These are phyloP conservation scores for Fusarium concolor DNA, from an alignment of 2,329 filamentous ascomycete species.

Conservation along the genomic window DNA sequence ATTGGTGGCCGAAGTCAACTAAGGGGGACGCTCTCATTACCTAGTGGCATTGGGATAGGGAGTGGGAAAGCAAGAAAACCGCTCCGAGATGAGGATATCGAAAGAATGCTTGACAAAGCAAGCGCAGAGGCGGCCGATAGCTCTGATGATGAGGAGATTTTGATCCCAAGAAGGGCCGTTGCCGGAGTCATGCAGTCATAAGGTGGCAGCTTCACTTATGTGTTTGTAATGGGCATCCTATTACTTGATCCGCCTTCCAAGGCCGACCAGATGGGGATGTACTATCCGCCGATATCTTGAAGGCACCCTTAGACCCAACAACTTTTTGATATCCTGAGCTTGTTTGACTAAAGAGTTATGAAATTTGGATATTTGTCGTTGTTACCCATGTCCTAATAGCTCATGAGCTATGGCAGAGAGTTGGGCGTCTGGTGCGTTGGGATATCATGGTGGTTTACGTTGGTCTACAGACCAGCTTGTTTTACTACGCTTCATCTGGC, in stretches of 20 bases:
- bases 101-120: slow-evolving; percentile 67
- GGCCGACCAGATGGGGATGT: background rate
- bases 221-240: background rate
- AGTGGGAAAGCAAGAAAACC: slow-evolving; percentile 53
- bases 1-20: slow-evolving; percentile 55
- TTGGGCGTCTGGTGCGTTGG: background rate
- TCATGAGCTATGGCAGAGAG: background rate
- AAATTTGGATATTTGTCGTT: background rate
- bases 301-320: background rate
- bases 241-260: background rate
- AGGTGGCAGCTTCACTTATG: background rate
- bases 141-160: slow-evolving; percentile 69
- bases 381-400: background rate
- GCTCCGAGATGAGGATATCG: slow-evolving; percentile 67
- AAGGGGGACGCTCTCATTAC: slow-evolving; percentile 60
- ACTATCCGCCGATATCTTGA: background rate
- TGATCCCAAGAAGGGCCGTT: slow-evolving; percentile 54
- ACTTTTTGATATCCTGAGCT: background rate
- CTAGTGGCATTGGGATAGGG: slow-evolving; percentile 60
- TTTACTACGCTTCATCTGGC: slow-evolving; percentile 23
- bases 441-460: background rate
- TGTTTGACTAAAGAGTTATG: background rate
- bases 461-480: slow-evolving; percentile 14
- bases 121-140: slow-evolving; percentile 63
- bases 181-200: slow-evolving; percentile 48